Base-by-base conservation (phyloP, 352 stramenopile species). In the Aphanomyces euteiches region DNA sequence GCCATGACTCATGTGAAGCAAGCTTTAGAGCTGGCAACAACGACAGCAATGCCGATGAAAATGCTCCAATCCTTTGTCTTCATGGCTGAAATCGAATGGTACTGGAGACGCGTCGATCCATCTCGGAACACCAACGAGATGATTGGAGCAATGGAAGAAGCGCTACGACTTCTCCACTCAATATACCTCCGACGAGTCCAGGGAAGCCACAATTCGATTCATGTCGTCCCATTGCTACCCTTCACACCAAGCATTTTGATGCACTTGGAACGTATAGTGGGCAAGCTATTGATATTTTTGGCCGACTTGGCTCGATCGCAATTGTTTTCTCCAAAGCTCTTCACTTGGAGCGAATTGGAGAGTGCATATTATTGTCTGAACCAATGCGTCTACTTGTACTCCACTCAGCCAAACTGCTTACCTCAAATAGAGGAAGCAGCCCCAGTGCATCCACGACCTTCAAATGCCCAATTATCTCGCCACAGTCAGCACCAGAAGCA, bases 401-500 rank as follows among this genome's bases (percentile, higher is more conserved):
- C 37, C 3, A 34, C 45, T 34, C 53, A 47, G 48, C 28, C 28
- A 7, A 38, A 60, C 17, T 63, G 47, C 3, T 8, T 19, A 17
- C 8, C 4, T 8, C 13, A n/a, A 17, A 5, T 13, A 8, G 48
- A 60, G 28, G 40, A 47, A 8, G 15, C 34, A 4, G 5, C 38
- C 1, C 15, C 45, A 7, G 21, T 19, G 10, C 21, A 17, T 61
- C 10, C 54, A 7, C 54, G 54, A 10, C 54, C 54, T 5, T 19
- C 37, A 12, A 7, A 61, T 28, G 17, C 0, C 17, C 60, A 17
- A 15, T 15, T 61, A n/a, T 15, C 43, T 3, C 64, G 64, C n/a
- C 45, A 61, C 7, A 15, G 12, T 56, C 81, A 78, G 0, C 87
- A 95, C 77, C 92, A 93, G 75, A 95, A 95, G 69, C 93, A 95